Conservation (phyloP, 441 rosid genomes). For the Adansonia grandidieri region DNA sequence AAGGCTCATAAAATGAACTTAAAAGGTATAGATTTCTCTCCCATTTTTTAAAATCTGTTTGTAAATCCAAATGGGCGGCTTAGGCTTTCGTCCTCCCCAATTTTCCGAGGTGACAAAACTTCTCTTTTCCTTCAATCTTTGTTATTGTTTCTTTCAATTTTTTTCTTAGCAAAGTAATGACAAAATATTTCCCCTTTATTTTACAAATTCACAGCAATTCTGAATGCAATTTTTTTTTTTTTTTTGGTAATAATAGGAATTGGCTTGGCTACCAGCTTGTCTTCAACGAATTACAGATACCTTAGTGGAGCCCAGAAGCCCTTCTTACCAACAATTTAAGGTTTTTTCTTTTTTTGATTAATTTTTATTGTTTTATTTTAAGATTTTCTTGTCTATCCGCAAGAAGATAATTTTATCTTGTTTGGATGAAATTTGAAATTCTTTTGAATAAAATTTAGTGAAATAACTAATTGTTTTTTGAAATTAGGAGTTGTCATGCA, state of each 20-base stretch:
- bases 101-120: constrained; percentile 56
- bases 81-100: constrained; percentile 66
- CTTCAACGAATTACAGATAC: constrained; percentile 47
- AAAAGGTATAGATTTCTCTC: no score
- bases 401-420: neutral
- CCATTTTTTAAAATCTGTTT: neutral
- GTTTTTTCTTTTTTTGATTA: constrained; percentile 2
- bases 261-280: constrained; percentile 61
- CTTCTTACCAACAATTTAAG: constrained; percentile 30
- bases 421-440: neutral
- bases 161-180: neutral
- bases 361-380: neutral
- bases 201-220: neutral
- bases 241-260: constrained; percentile 39
- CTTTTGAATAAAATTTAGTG: neutral
- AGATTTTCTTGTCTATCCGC: neutral
- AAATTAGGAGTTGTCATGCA: constrained; percentile 18
- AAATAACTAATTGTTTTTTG: constrained; percentile 20
- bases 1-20: neutral
- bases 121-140: neutral
- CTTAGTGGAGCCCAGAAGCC: constrained; percentile 26
- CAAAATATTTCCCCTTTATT: neutral
- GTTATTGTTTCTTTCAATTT: neutral
- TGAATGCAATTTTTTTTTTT: neutral
- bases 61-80: constrained; percentile 12